These are phyloP conservation scores for Lachancea mirantina DNA, from an alignment of 805 yeast species.

Conservation along the genomic window DNA sequence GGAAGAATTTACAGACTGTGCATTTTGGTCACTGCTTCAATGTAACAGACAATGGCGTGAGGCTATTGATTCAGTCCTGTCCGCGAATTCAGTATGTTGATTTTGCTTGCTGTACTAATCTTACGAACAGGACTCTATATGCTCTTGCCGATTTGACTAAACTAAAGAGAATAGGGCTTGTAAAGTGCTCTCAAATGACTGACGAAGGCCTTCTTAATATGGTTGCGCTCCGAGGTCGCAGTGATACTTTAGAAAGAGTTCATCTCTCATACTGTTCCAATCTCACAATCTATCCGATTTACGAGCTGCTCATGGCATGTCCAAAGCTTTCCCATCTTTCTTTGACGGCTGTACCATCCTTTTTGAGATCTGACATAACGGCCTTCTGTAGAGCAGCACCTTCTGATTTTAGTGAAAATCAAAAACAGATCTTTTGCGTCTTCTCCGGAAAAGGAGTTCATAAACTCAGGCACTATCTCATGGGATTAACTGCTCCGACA, in stretches of 20 bases:
- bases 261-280: conserved; percentile 88
- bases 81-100: conserved; percentile 87
- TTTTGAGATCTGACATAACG: conserved; percentile 77
- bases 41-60: conserved; percentile 85
- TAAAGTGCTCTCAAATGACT: conserved; percentile 80
- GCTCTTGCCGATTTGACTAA: conserved; percentile 72
- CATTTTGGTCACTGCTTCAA: conserved; percentile 92
- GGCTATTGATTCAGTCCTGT: conserved; percentile 64
- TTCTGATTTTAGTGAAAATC: conserved; percentile 80
- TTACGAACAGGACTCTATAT: conserved; percentile 74
- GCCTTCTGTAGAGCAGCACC: conserved; percentile 90
- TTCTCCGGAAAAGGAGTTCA: conserved; percentile 87
- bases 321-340: conserved; percentile 86
- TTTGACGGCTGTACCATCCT: conserved; percentile 86
- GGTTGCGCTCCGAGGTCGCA: conserved; percentile 60
- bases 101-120: conserved; percentile 86
- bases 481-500: conserved; percentile 32
- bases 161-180: conserved; percentile 85
- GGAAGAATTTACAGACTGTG: conserved; percentile 74
- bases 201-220: conserved; percentile 72
- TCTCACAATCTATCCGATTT: conserved; percentile 71
- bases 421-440: conserved; percentile 81
- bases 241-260: conserved; percentile 82
- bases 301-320: conserved; percentile 65
- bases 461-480: conserved; percentile 63